Evolutionary conservation across 2,329 filamentous ascomycete genomes (phyloP).

Genomic region (Aureobasidium sp.): DNA sequence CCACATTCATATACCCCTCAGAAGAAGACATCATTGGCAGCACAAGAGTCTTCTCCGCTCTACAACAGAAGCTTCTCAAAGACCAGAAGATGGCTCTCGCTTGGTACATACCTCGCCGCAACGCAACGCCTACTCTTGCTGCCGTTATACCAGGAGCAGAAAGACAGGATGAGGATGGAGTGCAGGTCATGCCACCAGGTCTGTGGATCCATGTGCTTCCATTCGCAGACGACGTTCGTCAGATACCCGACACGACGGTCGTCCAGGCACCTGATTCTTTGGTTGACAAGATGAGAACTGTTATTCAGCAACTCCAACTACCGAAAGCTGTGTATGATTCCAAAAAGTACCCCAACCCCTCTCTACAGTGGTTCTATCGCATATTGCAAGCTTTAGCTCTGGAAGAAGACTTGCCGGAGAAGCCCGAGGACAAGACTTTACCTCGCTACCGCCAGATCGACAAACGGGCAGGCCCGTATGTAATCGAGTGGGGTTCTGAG

Average conservation of each 20-base stretch:
- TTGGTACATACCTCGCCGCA: constrained; percentile 80
- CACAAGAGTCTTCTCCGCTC: constrained; percentile 80
- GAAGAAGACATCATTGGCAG: constrained; percentile 87
- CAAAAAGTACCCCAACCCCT: constrained; percentile 71
- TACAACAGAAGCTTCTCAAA: constrained; percentile 78
- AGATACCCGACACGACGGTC: constrained; percentile 54
- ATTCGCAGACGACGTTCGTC: constrained; percentile 79
- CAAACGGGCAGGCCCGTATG: constrained; percentile 73
- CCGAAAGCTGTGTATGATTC: constrained; percentile 81
- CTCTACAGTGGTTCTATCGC: constrained; percentile 93
- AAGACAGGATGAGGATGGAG: constrained; percentile 53
- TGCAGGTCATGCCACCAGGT: constrained; percentile 68
- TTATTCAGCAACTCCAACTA: constrained; percentile 80
- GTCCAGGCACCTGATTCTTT: constrained; percentile 59
- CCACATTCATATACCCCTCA: constrained; percentile 87
- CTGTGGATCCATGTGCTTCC: constrained; percentile 85
- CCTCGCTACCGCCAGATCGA: constrained; percentile 83
- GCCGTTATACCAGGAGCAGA: constrained; percentile 72
- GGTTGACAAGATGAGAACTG: constrained; percentile 70
- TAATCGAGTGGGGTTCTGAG: constrained; percentile 66
- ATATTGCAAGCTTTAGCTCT: constrained; percentile 87
- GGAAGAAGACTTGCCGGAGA: constrained; percentile 78
- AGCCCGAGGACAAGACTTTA: constrained; percentile 66
- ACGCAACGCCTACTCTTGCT: constrained; percentile 69
- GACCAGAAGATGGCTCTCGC: constrained; percentile 75